Percentiles rank a stretch among this genome's conserved stretches.
phyloP scores from a whole-genome alignment of 2,329 filamentous ascomycete species.

The Thermochaetoides dissita region DNA sequence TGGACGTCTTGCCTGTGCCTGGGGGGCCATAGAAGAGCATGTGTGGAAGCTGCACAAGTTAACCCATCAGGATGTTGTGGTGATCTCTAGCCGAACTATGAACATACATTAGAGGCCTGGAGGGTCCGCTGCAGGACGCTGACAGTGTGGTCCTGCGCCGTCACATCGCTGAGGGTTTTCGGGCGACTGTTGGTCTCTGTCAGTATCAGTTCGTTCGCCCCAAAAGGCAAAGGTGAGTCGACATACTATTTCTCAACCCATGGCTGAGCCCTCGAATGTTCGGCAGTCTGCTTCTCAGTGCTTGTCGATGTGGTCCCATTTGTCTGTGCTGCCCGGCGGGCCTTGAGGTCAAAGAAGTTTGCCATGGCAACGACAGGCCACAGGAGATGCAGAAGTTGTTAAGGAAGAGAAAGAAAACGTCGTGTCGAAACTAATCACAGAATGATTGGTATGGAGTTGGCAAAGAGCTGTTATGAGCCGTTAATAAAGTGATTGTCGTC shows the following conservation, averaged over 20 bases:
- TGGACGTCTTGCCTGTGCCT: conserved; percentile 94
- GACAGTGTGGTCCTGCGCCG: conserved; percentile 93
- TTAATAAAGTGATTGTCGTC: too few relatives aligned
- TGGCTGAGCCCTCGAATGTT: conserved; percentile 59
- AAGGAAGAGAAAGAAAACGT: not conserved
- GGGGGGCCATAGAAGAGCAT: conserved; percentile 99
- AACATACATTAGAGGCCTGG: conserved; percentile 73
- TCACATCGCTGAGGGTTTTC: conserved; percentile 85
- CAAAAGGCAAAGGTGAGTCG: not conserved
- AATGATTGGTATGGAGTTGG: too few relatives aligned
- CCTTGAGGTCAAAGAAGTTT: conserved; percentile 92
- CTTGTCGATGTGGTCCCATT: conserved; percentile 52
- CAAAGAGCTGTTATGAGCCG: too few relatives aligned
- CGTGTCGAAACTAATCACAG: too few relatives aligned
- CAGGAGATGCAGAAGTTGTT: not conserved
- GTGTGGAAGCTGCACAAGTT: conserved; percentile 57
- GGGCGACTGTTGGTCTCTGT: conserved; percentile 54
- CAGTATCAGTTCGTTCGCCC: conserved; percentile 12
- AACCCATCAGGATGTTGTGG: not conserved
- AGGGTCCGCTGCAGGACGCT: conserved; percentile 83
- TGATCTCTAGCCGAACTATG: not conserved
- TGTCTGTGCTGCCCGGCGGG: conserved; percentile 62
- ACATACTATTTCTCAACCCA: conserved; percentile 98
- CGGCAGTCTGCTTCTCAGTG: conserved; percentile 46
- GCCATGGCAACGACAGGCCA: conserved; percentile 41